Conservation (phyloP, 768 basidiomycete species). For the Neoboletus magnificus region DNA sequence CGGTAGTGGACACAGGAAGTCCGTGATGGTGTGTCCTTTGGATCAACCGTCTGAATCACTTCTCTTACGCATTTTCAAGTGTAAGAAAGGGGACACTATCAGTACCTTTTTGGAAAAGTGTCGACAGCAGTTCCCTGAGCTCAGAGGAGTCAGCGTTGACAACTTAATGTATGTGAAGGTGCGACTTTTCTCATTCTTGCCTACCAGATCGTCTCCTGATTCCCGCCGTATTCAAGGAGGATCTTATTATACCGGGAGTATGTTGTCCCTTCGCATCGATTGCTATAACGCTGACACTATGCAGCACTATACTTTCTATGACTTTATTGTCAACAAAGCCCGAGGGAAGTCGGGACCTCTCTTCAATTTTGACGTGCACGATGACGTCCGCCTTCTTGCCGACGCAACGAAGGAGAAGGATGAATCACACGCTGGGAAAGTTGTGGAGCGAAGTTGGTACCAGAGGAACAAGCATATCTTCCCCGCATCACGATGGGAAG, state of each 20-base stretch:
- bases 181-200: conserved; percentile 14
- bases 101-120: conserved; percentile 89
- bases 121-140: conserved; percentile 87
- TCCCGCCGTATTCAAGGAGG: conserved; percentile 60
- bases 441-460: conserved; percentile 95
- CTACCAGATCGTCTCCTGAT: conserved; percentile 2
- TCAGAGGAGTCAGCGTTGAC: conserved; percentile 86
- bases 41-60: background rate
- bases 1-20: conserved; percentile 94
- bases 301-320: conserved; percentile 98
- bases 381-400: conserved; percentile 90
- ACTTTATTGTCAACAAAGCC: conserved; percentile 97
- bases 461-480: conserved; percentile 97
- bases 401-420: conserved; percentile 98
- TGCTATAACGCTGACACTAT: background rate
- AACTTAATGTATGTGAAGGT: conserved; percentile 99
- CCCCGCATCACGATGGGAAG: conserved; percentile 96
- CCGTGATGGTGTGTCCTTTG: conserved; percentile 64
- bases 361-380: conserved; percentile 99
- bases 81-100: conserved; percentile 95
- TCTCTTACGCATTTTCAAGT: conserved; percentile 45
- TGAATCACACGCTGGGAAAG: conserved; percentile 98
- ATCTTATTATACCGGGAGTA: conserved; percentile 95
- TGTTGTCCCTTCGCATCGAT: conserved; percentile 22
- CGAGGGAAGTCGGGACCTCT: conserved; percentile 97